These are phyloP conservation scores for Papiliotrema nemorosa DNA, from an alignment of 1,284 basidiomycete genomes.

Conservation along the genomic window DNA sequence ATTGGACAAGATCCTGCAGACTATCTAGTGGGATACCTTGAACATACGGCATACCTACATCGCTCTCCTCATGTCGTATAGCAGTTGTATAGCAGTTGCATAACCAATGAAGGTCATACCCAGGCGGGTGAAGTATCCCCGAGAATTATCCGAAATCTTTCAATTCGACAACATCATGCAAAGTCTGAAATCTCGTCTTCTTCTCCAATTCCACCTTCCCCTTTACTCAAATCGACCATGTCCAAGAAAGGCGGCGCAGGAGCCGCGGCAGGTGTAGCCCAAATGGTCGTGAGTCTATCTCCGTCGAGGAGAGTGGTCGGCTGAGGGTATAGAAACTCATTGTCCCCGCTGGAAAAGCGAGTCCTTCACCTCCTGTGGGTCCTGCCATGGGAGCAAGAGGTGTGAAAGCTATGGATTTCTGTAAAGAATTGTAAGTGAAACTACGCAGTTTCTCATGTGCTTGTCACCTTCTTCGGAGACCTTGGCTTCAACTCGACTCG, in stretches of 20 bases:
- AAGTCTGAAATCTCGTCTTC: too few species aligned
- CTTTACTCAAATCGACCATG: background rate
- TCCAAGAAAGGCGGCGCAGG: slow-evolving; percentile 4
- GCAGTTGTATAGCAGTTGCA: too few species aligned
- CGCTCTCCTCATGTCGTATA: too few species aligned
- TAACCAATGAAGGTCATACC: too few species aligned
- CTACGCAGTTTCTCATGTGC: slow-evolving; percentile 7
- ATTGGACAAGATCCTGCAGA: slow-evolving; percentile 21
- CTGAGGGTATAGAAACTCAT: slow-evolving; percentile 65
- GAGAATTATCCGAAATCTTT: too few species aligned
- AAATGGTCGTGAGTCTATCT: background rate
- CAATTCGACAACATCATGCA: too few species aligned
- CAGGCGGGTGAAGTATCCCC: too few species aligned
- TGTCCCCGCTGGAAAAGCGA: slow-evolving; percentile 89
- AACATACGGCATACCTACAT: too few species aligned
- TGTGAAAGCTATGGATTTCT: slow-evolving; percentile 99
- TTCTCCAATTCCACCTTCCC: too few species aligned
- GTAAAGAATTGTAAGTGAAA: slow-evolving; percentile 70
- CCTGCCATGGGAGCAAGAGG: slow-evolving; percentile 96
- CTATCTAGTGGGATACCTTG: too few species aligned
- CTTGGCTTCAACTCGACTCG: too few species aligned
- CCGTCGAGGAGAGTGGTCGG: background rate
- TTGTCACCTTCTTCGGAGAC: too few species aligned
- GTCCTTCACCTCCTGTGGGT: slow-evolving; percentile 93
- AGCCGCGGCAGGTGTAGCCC: background rate